A percentile compares a stretch with the other conserved stretches of the same genome.
These are phyloP conservation scores for Phytophthora chlamydospora DNA, from an alignment of 352 stramenopile genomes.

Conservation along the genomic window DNA sequence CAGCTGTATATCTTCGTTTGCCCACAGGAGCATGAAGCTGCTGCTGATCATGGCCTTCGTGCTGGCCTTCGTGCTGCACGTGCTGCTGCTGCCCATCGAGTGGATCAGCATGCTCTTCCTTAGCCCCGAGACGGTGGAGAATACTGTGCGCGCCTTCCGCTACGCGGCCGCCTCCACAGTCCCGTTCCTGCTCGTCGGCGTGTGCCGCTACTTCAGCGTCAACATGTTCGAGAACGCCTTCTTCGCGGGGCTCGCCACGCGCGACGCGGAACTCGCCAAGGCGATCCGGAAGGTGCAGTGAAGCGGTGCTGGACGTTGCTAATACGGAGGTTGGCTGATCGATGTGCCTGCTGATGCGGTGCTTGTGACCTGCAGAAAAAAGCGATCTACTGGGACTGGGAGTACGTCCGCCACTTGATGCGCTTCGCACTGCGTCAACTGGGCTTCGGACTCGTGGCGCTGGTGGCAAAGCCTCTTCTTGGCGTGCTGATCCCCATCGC, in stretches of 20 bases:
- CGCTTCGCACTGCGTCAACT: conserved; percentile 54
- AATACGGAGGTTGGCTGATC: neutral
- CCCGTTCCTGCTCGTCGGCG: conserved; percentile 60
- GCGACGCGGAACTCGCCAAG: conserved; percentile 45
- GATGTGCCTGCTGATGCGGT: neutral
- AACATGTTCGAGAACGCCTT: conserved; percentile 74
- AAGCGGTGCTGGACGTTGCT: neutral
- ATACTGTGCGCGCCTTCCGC: conserved; percentile 57
- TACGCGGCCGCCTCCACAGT: conserved; percentile 55
- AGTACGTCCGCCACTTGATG: conserved; percentile 64
- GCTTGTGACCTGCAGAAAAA: conserved; percentile 41
- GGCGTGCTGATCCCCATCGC: conserved; percentile 57
- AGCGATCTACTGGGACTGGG: conserved; percentile 76
- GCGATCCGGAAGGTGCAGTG: conserved; percentile 48
- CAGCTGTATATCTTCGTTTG: neutral
- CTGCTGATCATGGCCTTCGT: conserved; percentile 60
- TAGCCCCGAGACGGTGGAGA: conserved; percentile 45
- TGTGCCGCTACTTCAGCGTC: conserved; percentile 64
- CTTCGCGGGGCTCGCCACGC: conserved; percentile 59
- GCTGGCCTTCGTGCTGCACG: conserved; percentile 54
- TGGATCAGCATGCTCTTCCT: conserved; percentile 58
- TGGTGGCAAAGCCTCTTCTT: conserved; percentile 55
- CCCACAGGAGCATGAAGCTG: conserved; percentile 49
- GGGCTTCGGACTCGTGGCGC: conserved; percentile 57
- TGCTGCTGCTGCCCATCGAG: conserved; percentile 63